phyloP scores from a whole-genome alignment of 768 basidiomycete genomes.

The Podaxis rugospora region DNA sequence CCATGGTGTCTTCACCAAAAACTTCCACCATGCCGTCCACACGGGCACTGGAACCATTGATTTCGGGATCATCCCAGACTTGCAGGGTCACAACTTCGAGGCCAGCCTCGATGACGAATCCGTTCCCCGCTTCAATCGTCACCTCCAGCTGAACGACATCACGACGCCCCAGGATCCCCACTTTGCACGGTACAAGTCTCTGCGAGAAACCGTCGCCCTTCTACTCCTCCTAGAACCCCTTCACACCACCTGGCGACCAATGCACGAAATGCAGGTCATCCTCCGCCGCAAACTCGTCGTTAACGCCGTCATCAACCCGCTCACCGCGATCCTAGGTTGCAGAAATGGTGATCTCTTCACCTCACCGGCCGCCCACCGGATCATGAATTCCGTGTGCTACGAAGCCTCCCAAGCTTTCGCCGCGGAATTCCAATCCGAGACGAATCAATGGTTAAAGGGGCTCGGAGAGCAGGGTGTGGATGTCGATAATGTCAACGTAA shows the following conservation, averaged over 20 bases:
- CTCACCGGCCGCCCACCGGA: conserved; percentile 32
- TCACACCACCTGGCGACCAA: conserved; percentile 58
- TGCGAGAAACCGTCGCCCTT: conserved; percentile 66
- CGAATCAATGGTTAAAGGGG: conserved; percentile 26
- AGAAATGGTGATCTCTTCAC: conserved; percentile 72
- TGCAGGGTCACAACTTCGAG: conserved; percentile 59
- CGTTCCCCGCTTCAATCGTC: conserved; percentile 31
- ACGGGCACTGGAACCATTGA: conserved; percentile 64
- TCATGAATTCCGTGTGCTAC: conserved; percentile 53
- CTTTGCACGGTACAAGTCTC: conserved; percentile 45
- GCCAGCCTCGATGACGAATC: conserved; percentile 34
- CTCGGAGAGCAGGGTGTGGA: conserved; percentile 24
- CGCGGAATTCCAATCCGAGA: conserved; percentile 43
- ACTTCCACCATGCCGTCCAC: conserved; percentile 56
- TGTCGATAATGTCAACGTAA: conserved; percentile 21
- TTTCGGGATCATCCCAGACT: conserved; percentile 80
- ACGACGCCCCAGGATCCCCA: conserved; percentile 30
- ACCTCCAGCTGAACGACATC: conserved; percentile 53
- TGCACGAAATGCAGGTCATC: conserved; percentile 58
- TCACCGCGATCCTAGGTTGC: conserved; percentile 78
- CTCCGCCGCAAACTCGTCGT: conserved; percentile 81
- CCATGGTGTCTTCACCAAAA: conserved; percentile 68
- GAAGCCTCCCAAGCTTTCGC: conserved; percentile 68
- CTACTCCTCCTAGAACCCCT: conserved; percentile 56
- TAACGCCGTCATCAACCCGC: conserved; percentile 79